Conservation (phyloP, 495 filamentous ascomycete species). For the Lineolata rhizophorae region DNA sequence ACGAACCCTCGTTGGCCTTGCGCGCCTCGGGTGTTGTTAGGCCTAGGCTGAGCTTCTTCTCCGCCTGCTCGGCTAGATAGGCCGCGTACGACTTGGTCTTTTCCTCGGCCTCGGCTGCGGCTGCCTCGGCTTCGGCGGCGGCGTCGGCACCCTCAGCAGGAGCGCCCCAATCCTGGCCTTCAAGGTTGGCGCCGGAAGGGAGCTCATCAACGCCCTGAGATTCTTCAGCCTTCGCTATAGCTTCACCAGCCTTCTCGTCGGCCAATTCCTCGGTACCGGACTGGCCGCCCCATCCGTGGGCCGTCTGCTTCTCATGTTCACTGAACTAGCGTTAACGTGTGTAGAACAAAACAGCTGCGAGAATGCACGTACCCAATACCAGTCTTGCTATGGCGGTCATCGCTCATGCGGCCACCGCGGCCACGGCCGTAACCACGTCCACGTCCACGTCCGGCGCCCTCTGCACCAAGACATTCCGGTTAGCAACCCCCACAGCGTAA, state of each 20-base stretch:
- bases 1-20: conserved; percentile 74
- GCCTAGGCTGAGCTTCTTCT: conserved; percentile 58
- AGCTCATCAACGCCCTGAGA: conserved; percentile 26
- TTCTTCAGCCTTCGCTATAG: conserved; percentile 64
- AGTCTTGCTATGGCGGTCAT: conserved; percentile 66
- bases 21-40: conserved; percentile 37
- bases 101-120: conserved; percentile 47
- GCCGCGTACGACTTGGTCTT: conserved; percentile 72
- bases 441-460: conserved; percentile 29
- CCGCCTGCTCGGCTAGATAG: conserved; percentile 71
- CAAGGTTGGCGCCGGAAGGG: conserved; percentile 19
- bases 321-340: conserved; percentile 20
- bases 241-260: conserved; percentile 73
- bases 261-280: conserved; percentile 61
- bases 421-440: conserved; percentile 26
- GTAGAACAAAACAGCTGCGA: not conserved
- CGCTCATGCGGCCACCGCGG: conserved; percentile 27
- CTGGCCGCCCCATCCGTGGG: conserved; percentile 69
- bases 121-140: conserved; percentile 15
- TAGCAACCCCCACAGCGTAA: no score
- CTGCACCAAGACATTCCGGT: no score
- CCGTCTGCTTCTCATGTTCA: conserved; percentile 82
- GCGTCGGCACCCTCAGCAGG: conserved; percentile 22
- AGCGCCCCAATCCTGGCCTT: conserved; percentile 14
- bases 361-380: conserved; percentile 37